Conservation (phyloP, 2,329 filamentous ascomycete species). For the Ascochyta koolunga region DNA sequence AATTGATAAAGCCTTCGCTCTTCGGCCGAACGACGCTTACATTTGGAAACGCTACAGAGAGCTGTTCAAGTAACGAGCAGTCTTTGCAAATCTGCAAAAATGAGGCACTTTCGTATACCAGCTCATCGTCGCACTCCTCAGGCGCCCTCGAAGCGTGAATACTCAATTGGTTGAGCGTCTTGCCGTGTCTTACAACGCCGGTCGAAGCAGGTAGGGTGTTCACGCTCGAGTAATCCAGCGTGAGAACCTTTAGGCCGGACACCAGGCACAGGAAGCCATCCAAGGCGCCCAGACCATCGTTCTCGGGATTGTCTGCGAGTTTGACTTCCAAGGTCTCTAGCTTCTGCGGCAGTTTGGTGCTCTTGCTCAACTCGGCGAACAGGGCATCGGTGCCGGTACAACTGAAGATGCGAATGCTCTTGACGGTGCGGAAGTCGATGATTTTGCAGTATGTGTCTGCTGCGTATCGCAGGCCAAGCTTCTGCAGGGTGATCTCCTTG, state of each 20-base stretch:
- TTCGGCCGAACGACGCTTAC: conserved; percentile 53
- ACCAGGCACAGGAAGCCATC: conserved; percentile 57
- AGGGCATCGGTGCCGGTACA: conserved; percentile 56
- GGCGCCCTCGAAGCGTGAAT: conserved; percentile 49
- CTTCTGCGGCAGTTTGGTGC: conserved; percentile 51
- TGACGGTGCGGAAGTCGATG: conserved; percentile 53
- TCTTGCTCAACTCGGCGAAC: conserved; percentile 55
- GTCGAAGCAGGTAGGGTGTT: conserved; percentile 51
- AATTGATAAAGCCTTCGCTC: conserved; percentile 52
- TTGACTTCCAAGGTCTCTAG: conserved; percentile 55
- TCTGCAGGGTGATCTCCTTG: conserved; percentile 53
- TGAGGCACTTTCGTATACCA: conserved; percentile 51
- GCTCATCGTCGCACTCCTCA: conserved; percentile 50
- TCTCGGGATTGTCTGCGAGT: conserved; percentile 56
- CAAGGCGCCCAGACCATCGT: conserved; percentile 54
- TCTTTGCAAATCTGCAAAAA: conserved; percentile 56
- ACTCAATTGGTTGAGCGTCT: conserved; percentile 53
- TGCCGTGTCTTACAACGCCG: conserved; percentile 54
- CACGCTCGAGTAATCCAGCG: conserved; percentile 52
- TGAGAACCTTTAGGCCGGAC: conserved; percentile 52
- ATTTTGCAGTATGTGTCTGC: conserved; percentile 56
- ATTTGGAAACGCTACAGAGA: conserved; percentile 55
- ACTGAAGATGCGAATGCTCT: conserved; percentile 51
- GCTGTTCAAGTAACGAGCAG: conserved; percentile 52
- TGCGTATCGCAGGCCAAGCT: conserved; percentile 55